Evolutionary conservation across 257 asterid species (phyloP).

Genomic region (Solanum virginianum): DNA sequence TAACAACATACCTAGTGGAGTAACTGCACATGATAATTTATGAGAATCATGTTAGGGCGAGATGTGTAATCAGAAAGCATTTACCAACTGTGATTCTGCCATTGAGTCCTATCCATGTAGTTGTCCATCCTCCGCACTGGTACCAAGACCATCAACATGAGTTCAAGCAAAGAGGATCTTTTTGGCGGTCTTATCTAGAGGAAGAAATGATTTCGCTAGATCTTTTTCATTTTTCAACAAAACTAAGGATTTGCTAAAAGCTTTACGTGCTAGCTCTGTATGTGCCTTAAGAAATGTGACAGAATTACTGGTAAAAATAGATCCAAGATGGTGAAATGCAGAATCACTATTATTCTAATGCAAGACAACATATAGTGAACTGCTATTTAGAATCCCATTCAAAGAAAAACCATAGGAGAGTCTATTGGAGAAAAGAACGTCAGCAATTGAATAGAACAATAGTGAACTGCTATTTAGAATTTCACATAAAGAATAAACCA

Average conservation of each 20-base stretch:
- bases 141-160: slow-evolving; percentile 94
- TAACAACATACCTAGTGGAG: too few species aligned
- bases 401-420: too few species aligned
- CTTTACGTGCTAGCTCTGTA: slow-evolving; percentile 70
- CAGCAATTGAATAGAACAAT: too few species aligned
- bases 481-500: too few species aligned
- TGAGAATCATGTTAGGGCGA: too few species aligned
- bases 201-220: slow-evolving; percentile 63
- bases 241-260: slow-evolving; percentile 84
- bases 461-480: too few species aligned
- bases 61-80: neutral
- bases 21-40: too few species aligned
- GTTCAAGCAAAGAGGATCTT: slow-evolving; percentile 73
- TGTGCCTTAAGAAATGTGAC: slow-evolving; percentile 28
- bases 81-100: slow-evolving; percentile 88
- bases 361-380: too few species aligned
- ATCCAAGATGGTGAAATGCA: neutral
- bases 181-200: slow-evolving; percentile 63
- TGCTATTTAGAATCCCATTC: too few species aligned
- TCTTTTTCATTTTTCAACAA: slow-evolving; percentile 88
- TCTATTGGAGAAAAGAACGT: too few species aligned
- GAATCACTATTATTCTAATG: neutral
- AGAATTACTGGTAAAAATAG: neutral
- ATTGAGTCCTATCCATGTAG: slow-evolving; percentile 73
- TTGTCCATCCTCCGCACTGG: slow-evolving; percentile 99